Conservation (phyloP, 75 land plant genomes). For the Isoetes taiwanensis region DNA sequence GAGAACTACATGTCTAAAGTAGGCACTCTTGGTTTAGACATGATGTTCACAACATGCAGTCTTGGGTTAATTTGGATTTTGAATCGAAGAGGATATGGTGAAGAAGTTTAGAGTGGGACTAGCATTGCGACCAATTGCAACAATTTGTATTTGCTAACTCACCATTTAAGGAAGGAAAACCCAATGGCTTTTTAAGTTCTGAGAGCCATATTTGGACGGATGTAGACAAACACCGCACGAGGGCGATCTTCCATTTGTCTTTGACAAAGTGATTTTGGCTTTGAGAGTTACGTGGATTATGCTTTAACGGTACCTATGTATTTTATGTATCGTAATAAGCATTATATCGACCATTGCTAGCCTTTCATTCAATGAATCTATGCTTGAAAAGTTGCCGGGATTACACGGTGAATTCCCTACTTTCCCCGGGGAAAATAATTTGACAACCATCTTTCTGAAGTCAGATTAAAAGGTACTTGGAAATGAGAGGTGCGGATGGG, state of each 20-base stretch:
- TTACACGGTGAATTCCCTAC: no score
- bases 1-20: slow-evolving; percentile 98
- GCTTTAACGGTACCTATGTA: slow-evolving; percentile 99
- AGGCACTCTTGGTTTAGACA: slow-evolving; percentile 82
- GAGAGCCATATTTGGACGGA: slow-evolving; percentile 99
- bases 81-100: slow-evolving; percentile 87
- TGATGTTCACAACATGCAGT: slow-evolving; percentile 99
- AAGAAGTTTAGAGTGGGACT: slow-evolving; percentile 92
- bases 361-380: no score
- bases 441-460: no score
- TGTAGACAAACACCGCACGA: slow-evolving; percentile 73
- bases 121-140: slow-evolving; percentile 98
- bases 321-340: slow-evolving; percentile 81
- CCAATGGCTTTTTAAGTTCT: slow-evolving; percentile 88
- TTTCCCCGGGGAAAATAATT: no score
- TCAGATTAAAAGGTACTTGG: slow-evolving; percentile 92
- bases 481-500: slow-evolving; percentile 99
- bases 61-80: slow-evolving; percentile 97
- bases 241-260: slow-evolving; percentile 99
- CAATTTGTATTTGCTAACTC: slow-evolving; percentile 98
- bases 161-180: slow-evolving; percentile 94
- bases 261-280: slow-evolving; percentile 82
- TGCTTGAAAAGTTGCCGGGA: no score
- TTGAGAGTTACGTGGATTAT: slow-evolving; percentile 95
- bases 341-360: slow-evolving; percentile 82